Evolutionary conservation across 2,329 filamentous ascomycete species (phyloP), one percentile per base, ranked within the genome.

Genomic region (Claviceps digitariae): DNA sequence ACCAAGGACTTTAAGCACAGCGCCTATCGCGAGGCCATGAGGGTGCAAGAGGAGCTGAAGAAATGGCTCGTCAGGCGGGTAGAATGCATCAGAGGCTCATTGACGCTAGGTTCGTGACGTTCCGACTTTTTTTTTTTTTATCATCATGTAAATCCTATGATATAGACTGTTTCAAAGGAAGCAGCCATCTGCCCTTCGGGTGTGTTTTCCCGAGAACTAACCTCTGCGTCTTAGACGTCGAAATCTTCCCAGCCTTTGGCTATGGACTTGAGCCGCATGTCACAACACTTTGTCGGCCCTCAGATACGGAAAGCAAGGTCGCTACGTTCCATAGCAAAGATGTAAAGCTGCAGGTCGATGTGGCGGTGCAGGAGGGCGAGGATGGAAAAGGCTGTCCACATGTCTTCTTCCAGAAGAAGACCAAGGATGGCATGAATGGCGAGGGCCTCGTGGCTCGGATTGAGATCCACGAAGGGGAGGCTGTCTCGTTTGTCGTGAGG

Each of bases 161-260:
- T n/a, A n/a, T n/a, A n/a, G n/a, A n/a, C n/a, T n/a, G n/a, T n/a
- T n/a, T n/a, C n/a, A 17, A n/a, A 40, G 38, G 38, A 29, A 29
- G 27, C 27, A 4, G n/a, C 8, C 8, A 29, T 29, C 27, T 29
- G 27, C 27, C 27, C 27, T 8, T n/a, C 17, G 34, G 10, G 29
- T 12, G 23, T 17, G 5, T 13, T 15, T 5, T 17, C 15, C 40
- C 6, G 17, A 21, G 2, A 23, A 21, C n/a, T 51, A 20, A 51
- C 23, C 36, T 23, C 29, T 29, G 23, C 25, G 46, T 36, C 53
- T 8, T 54, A 75, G 79, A 86, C 48, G 71, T 89, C 9, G 83
- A 88, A 58, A 71, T 89, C 13, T 87, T 87, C 58, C 86, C 86
- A 1, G 80, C 83, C 1, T 86, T 87, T 63, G 79, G 83, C 58